These are phyloP conservation scores for Castanospermum australe DNA, from an alignment of 306 rosid species.

Conservation along the genomic window DNA sequence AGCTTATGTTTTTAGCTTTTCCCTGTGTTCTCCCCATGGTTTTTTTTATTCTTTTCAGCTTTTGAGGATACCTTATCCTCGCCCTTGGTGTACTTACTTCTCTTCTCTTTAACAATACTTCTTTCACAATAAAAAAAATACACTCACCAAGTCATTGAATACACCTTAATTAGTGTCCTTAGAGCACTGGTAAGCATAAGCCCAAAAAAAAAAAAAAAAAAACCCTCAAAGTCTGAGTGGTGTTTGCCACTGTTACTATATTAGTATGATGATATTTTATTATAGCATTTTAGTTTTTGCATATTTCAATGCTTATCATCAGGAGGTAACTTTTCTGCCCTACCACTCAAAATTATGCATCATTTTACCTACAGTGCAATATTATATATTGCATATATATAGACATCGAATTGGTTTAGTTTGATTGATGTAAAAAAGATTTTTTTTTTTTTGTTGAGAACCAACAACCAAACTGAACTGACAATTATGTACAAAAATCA, in stretches of 20 bases:
- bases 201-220: neutral
- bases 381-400: neutral
- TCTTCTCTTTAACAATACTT: too few relatives aligned
- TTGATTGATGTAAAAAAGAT: neutral
- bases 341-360: conserved; percentile 3
- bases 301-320: neutral
- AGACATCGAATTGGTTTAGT: neutral
- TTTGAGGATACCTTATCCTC: too few relatives aligned
- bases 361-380: neutral
- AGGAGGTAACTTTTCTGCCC: neutral
- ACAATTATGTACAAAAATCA: neutral
- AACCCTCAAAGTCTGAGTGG: neutral
- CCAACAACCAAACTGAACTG: neutral
- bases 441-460: neutral
- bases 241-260: neutral
- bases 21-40: too few relatives aligned
- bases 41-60: too few relatives aligned
- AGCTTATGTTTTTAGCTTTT: too few relatives aligned
- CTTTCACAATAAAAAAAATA: too few relatives aligned
- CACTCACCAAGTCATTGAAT: too few relatives aligned
- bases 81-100: too few relatives aligned
- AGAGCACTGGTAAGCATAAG: too few relatives aligned
- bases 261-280: neutral
- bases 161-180: too few relatives aligned
- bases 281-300: neutral